These are phyloP conservation scores for Mycena rosella DNA, from an alignment of 768 basidiomycete genomes.

Conservation along the genomic window DNA sequence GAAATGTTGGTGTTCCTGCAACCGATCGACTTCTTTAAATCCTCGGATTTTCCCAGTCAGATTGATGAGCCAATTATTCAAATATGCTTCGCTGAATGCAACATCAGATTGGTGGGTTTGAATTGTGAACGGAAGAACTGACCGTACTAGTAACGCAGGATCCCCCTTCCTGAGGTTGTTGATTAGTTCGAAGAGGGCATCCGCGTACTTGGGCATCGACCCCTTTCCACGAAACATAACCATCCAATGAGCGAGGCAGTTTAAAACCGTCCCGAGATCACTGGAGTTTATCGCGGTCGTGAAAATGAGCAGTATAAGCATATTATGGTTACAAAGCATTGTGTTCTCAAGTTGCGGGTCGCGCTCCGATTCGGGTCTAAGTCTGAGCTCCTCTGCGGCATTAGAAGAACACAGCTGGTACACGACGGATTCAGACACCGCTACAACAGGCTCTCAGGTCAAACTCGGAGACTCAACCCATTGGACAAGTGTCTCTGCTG, in stretches of 20 bases:
- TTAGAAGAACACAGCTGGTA: conserved; percentile 22
- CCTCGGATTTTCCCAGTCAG: too few relatives aligned
- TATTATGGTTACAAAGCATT: conserved; percentile 39
- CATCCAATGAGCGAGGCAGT: conserved; percentile 36
- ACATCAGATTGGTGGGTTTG: too few relatives aligned
- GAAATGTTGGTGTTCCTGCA: conserved; percentile 42
- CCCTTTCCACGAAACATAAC: conserved; percentile 39
- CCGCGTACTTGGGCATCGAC: conserved; percentile 42
- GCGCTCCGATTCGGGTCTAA: background rate
- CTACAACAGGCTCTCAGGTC: background rate
- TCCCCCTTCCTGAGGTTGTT: conserved; percentile 5
- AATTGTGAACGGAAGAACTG: too few relatives aligned
- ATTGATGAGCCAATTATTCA: conserved; percentile 43
- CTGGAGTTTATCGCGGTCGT: conserved; percentile 38
- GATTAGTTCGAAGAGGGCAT: conserved; percentile 30
- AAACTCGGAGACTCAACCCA: conserved; percentile 6
- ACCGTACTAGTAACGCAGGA: conserved; percentile 28
- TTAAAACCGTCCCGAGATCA: conserved; percentile 38
- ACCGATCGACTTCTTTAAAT: conserved; percentile 45
- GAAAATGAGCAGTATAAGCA: conserved; percentile 32
- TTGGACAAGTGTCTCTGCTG: background rate
- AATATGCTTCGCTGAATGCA: conserved; percentile 33
- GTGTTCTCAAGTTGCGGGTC: conserved; percentile 34
- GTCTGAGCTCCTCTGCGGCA: conserved; percentile 9
- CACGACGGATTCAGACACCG: background rate